Conservation (phyloP, 2,329 filamentous ascomycete species). For the Nemania sp. region DNA sequence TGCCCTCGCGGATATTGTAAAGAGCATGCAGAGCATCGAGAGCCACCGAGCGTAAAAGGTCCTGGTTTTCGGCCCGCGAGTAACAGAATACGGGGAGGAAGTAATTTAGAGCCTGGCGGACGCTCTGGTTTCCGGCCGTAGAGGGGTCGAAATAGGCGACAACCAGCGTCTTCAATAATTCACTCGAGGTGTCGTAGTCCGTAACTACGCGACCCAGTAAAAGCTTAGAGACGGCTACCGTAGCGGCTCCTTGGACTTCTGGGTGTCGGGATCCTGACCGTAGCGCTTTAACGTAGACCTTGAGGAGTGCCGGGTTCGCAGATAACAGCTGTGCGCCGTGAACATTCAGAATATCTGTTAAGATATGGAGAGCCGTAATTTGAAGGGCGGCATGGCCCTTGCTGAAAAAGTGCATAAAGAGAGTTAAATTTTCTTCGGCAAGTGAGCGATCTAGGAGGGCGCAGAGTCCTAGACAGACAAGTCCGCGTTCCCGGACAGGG, state of each 20-base stretch:
- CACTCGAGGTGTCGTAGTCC: slow-evolving; percentile 73
- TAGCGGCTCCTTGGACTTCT: slow-evolving; percentile 83
- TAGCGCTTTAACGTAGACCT: slow-evolving; percentile 86
- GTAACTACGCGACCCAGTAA: slow-evolving; percentile 83
- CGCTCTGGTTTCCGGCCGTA: slow-evolving; percentile 80
- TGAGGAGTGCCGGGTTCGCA: slow-evolving; percentile 76
- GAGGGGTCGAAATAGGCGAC: slow-evolving; percentile 91
- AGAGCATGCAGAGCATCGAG: slow-evolving; percentile 81
- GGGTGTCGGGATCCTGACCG: slow-evolving; percentile 76
- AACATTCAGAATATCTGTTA: slow-evolving; percentile 92
- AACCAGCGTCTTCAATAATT: slow-evolving; percentile 86
- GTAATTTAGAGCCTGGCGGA: slow-evolving; percentile 89
- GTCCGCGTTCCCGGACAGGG: slow-evolving; percentile 88
- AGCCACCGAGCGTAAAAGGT: slow-evolving; percentile 80
- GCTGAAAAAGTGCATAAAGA: slow-evolving; percentile 96
- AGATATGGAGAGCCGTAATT: slow-evolving; percentile 88
- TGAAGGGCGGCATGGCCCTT: slow-evolving; percentile 93
- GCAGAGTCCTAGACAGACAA: slow-evolving; percentile 90
- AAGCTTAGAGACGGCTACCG: slow-evolving; percentile 85
- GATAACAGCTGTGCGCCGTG: slow-evolving; percentile 84
- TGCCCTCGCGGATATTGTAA: slow-evolving; percentile 76
- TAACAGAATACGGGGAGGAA: slow-evolving; percentile 96
- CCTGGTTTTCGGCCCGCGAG: slow-evolving; percentile 83
- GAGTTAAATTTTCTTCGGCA: slow-evolving; percentile 88
- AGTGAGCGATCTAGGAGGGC: slow-evolving; percentile 91